Evolutionary conservation across 345 rosid species (phyloP).

Genomic region (Camelina laxa): DNA sequence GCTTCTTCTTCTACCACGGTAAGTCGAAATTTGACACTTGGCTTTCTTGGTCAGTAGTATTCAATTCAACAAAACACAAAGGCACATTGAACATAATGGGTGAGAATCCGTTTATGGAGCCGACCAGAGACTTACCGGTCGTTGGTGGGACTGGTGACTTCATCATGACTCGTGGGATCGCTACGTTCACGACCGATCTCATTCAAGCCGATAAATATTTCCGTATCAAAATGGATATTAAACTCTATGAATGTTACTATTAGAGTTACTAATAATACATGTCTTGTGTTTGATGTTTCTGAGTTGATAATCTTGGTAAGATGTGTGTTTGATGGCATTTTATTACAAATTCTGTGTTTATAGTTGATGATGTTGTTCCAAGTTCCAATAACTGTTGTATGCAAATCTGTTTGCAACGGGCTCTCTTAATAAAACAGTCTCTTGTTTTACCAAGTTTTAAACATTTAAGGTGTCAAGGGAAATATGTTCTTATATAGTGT

Average conservation of each 20-base stretch:
- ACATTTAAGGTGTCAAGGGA: not conserved
- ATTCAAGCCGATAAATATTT: slow-evolving; percentile 7
- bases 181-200: not conserved
- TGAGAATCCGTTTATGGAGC: not conserved
- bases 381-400: not conserved
- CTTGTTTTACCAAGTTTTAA: not conserved
- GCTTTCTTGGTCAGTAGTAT: not conserved
- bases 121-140: not conserved
- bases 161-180: not conserved
- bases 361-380: no score
- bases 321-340: not conserved
- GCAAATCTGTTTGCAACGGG: no score
- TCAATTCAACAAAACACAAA: slow-evolving; percentile 1
- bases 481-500: no score
- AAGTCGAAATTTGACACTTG: not conserved
- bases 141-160: slow-evolving; percentile 10
- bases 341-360: not conserved
- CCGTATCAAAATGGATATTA: slow-evolving; percentile 24
- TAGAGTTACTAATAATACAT: not conserved
- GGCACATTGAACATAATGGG: not conserved
- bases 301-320: not conserved
- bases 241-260: slow-evolving; percentile 30
- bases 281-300: not conserved
- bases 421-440: no score
- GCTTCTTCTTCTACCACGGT: not conserved